Percentiles rank a stretch among this genome's conserved stretches.
Conservation (phyloP, 192 early-diverging fungal species). For the Backusella tuberculispora region DNA sequence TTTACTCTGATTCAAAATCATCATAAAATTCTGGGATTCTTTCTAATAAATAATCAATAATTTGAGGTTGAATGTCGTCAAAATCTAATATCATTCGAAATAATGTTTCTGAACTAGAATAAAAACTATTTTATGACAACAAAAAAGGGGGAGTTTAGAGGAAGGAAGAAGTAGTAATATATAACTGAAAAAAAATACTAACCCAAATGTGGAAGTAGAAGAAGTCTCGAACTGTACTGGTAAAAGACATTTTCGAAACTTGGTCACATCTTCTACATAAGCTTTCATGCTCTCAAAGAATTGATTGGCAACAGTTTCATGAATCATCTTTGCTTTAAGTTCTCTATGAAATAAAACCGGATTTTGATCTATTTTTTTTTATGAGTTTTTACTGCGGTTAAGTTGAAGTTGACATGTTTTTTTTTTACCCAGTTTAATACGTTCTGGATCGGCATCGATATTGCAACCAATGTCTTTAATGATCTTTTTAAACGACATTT, state of each 20-base stretch:
- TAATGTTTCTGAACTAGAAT: slow-evolving; percentile 53
- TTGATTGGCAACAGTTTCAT: not conserved
- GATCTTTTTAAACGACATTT: slow-evolving; percentile 2
- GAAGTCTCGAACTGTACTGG: slow-evolving; percentile 12
- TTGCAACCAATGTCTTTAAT: slow-evolving; percentile 17
- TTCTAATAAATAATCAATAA: slow-evolving; percentile 59
- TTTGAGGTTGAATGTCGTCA: slow-evolving; percentile 59
- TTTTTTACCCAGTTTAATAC: not conserved
- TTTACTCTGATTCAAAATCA: slow-evolving; percentile 46
- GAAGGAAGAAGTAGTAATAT: too few species aligned
- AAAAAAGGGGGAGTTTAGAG: too few species aligned
- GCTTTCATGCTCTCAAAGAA: slow-evolving; percentile 27
- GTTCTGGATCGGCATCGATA: not conserved
- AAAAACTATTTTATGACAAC: not conserved
- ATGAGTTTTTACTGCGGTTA: too few species aligned
- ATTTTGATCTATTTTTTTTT: not conserved
- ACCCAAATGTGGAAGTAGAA: slow-evolving; percentile 6
- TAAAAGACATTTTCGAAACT: slow-evolving; percentile 31
- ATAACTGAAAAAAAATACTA: not conserved
- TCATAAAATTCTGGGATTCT: slow-evolving; percentile 64
- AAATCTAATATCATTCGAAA: slow-evolving; percentile 63
- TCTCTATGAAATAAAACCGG: slow-evolving; percentile 28
- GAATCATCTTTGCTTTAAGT: slow-evolving; percentile 9
- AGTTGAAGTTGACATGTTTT: too few species aligned
- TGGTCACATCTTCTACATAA: not conserved